Evolutionary conservation across 2,329 filamentous ascomycete genomes (phyloP).

Genomic region (Botrytis hyacinthi): DNA sequence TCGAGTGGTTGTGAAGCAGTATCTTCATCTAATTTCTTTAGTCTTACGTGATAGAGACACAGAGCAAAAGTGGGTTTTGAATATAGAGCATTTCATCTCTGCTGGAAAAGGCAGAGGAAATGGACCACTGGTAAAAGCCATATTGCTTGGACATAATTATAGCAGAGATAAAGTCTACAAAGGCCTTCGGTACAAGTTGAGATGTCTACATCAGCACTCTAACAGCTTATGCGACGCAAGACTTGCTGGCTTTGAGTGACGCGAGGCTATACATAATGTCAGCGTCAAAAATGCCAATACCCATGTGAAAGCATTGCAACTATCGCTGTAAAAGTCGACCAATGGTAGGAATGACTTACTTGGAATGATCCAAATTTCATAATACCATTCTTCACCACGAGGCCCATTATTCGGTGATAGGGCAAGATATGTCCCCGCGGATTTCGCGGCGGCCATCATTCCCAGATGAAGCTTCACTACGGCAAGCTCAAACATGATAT

Average conservation of each 20-base stretch:
- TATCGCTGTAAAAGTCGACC: neutral
- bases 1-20: neutral
- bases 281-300: neutral
- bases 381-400: constrained; percentile 18
- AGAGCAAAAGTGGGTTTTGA: neutral
- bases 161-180: neutral
- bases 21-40: neutral
- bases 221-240: neutral
- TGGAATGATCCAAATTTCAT: constrained; percentile 20
- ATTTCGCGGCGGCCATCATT: constrained; percentile 19
- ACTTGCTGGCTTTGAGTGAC: constrained; percentile 2
- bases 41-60: neutral
- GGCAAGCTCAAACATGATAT: constrained; percentile 17
- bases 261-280: neutral
- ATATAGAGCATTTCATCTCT: neutral
- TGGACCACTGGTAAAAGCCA: neutral
- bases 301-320: neutral
- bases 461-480: constrained; percentile 19
- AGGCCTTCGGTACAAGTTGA: neutral
- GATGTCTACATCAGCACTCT: neutral
- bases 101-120: neutral
- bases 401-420: constrained; percentile 19
- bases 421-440: neutral
- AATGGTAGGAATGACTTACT: constrained; percentile 7
- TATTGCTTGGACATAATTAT: neutral